These are phyloP conservation scores for Laburnicola sp. DNA, from an alignment of 2,329 filamentous ascomycete genomes.

Conservation along the genomic window DNA sequence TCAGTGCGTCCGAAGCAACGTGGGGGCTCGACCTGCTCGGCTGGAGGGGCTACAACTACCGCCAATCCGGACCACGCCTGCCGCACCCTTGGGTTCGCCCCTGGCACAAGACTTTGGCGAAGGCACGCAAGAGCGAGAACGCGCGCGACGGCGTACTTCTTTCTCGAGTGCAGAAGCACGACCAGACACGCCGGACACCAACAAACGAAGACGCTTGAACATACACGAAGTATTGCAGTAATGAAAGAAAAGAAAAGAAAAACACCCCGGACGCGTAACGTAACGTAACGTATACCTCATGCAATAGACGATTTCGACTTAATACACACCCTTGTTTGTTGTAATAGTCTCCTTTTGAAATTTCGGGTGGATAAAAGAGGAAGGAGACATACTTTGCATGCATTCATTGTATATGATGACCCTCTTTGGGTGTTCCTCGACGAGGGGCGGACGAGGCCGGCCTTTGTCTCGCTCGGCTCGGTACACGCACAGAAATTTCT, in stretches of 20 bases:
- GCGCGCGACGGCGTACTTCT: slow-evolving; percentile 35
- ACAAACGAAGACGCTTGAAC: slow-evolving; percentile 42
- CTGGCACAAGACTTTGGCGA: slow-evolving; percentile 30
- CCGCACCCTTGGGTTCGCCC: slow-evolving; percentile 35
- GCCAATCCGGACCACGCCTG: slow-evolving; percentile 40
- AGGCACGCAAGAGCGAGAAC: slow-evolving; percentile 24
- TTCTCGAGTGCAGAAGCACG: slow-evolving; percentile 29
- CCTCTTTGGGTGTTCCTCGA: background rate
- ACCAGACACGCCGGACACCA: slow-evolving; percentile 37
- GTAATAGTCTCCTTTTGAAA: slow-evolving; percentile 1
- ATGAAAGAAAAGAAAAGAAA: slow-evolving; percentile 7
- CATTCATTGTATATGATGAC: background rate
- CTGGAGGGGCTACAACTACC: slow-evolving; percentile 42
- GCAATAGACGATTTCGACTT: background rate
- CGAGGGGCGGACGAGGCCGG: background rate
- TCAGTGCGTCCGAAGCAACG: slow-evolving; percentile 35
- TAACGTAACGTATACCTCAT: background rate
- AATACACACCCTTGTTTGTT: slow-evolving; percentile 1
- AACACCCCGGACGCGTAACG: background rate
- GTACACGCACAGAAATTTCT: background rate
- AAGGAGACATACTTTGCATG: too few relatives aligned
- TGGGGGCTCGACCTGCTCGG: slow-evolving; percentile 27
- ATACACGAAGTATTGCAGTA: slow-evolving; percentile 44
- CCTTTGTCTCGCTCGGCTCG: slow-evolving; percentile 7
- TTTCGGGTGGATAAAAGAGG: background rate